Evolutionary conservation across 2,329 filamentous ascomycete genomes (phyloP).

Genomic region (Phialophora verrucosa): DNA sequence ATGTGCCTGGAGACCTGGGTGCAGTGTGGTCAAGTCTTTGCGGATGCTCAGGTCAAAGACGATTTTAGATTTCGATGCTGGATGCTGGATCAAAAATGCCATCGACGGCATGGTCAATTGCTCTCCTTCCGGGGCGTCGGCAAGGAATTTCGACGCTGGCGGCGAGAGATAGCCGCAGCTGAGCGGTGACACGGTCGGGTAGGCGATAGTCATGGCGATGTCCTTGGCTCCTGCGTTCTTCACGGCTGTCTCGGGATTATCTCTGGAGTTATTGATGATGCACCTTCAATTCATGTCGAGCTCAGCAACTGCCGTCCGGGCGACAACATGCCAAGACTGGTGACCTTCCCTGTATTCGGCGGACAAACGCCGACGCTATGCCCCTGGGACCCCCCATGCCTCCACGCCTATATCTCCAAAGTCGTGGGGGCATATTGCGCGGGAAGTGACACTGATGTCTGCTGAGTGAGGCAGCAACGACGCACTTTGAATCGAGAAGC

Average conservation of each 20-base stretch:
- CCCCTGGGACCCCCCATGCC: neutral
- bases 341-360: neutral
- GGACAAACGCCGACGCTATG: constrained; percentile 17
- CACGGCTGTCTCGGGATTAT: neutral
- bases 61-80: constrained; percentile 40
- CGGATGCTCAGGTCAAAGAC: constrained; percentile 62
- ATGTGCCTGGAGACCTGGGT: constrained; percentile 52
- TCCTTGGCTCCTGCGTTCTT: neutral
- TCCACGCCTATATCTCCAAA: constrained; percentile 3
- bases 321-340: neutral
- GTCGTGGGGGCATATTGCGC: constrained; percentile 14
- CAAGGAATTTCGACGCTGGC: constrained; percentile 21
- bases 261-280: constrained; percentile 1
- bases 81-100: constrained; percentile 42
- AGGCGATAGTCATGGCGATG: constrained; percentile 13
- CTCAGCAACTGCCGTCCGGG: neutral
- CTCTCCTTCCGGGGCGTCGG: constrained; percentile 18
- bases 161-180: constrained; percentile 21
- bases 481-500: neutral
- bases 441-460: neutral
- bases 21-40: constrained; percentile 52
- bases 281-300: neutral
- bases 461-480: neutral
- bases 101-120: constrained; percentile 41
- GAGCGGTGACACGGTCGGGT: constrained; percentile 23